Conservation (phyloP, 2,329 filamentous ascomycete species). For the Diaporthe citriasiana region DNA sequence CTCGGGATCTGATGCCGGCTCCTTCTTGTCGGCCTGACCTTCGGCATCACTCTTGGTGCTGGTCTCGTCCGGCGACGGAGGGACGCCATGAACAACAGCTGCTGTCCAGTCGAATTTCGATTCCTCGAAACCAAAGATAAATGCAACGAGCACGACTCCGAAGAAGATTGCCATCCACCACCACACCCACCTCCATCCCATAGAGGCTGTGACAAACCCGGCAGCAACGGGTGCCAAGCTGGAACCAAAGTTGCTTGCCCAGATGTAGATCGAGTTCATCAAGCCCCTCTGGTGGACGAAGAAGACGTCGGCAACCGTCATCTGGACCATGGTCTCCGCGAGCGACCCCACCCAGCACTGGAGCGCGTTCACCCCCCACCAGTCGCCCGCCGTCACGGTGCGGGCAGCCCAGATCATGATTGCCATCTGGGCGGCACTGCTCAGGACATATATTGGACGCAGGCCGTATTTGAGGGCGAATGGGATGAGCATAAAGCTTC, state of each 20-base stretch:
- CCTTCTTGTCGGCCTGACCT: background rate
- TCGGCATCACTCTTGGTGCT: constrained; percentile 2
- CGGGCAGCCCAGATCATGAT: constrained; percentile 58
- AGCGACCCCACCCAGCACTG: constrained; percentile 60
- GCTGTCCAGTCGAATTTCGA: constrained; percentile 42
- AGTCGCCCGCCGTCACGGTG: constrained; percentile 57
- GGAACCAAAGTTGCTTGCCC: constrained; percentile 53
- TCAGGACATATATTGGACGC: constrained; percentile 61
- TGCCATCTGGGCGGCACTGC: constrained; percentile 54
- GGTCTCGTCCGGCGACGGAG: background rate
- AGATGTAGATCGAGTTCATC: constrained; percentile 63
- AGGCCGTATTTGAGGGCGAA: constrained; percentile 62
- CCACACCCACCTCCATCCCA: constrained; percentile 43
- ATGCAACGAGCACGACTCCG: constrained; percentile 31
- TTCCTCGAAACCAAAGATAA: constrained; percentile 42
- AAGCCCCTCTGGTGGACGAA: constrained; percentile 62
- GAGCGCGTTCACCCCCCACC: constrained; percentile 59
- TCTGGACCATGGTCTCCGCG: constrained; percentile 59
- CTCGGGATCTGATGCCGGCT: constrained; percentile 33
- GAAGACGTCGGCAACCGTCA: constrained; percentile 63
- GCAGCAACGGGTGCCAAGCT: constrained; percentile 41
- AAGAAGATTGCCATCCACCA: constrained; percentile 43
- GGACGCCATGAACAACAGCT: constrained; percentile 11
- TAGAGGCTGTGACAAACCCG: constrained; percentile 40
- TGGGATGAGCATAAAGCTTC: constrained; percentile 59